Evolutionary conservation across 139 green algal genomes (phyloP), one percentile per base, ranked within the genome.

Genomic region (Monoraphidium neglectum): DNA sequence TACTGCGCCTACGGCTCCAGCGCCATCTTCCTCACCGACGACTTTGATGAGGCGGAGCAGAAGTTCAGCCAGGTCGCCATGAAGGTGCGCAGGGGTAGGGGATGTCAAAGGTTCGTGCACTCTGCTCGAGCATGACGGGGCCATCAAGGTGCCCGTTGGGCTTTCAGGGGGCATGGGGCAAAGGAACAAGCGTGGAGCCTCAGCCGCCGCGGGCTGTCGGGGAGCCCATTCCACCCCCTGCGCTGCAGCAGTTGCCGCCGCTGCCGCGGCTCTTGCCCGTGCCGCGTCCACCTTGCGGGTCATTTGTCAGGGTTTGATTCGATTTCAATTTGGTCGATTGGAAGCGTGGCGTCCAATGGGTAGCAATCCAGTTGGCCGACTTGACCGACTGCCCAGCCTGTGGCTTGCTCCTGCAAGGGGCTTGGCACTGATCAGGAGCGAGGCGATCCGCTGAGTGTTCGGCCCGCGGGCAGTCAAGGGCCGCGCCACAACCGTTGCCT

Each of bases 171-270:
- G 40, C n/a, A 59, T 73, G n/a, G 30, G 26, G n/a, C n/a, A 68
- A 18, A 68, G 18, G n/a, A 28, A 33, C 30, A 68, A 15, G 18
- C 15, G 40, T 21, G 46, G 33, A 13, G 81, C 40, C 82, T 83
- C 93, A 97, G 78, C 93, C 93, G 5, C 87, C 95, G 26, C 79
- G 97, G 37, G 82, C 91, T n/a, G n/a, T n/a, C n/a, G n/a, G n/a
- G n/a, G n/a, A n/a, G n/a, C n/a, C n/a, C n/a, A n/a, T n/a, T n/a
- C n/a, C n/a, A n/a, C n/a, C n/a, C n/a, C n/a, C n/a, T n/a, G n/a
- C n/a, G n/a, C 33, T 74, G 97, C 68, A 81, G 93, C 79, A 78
- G 92, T 24, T 94, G 97, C 76, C 89, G 92, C 13, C 81, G 95
- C 63, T 97, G 96, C 79, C 90, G 83, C 66, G 66, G 93, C 3